Conservation (phyloP, 441 rosid genomes). For the Euphorbia neoarborescens region DNA sequence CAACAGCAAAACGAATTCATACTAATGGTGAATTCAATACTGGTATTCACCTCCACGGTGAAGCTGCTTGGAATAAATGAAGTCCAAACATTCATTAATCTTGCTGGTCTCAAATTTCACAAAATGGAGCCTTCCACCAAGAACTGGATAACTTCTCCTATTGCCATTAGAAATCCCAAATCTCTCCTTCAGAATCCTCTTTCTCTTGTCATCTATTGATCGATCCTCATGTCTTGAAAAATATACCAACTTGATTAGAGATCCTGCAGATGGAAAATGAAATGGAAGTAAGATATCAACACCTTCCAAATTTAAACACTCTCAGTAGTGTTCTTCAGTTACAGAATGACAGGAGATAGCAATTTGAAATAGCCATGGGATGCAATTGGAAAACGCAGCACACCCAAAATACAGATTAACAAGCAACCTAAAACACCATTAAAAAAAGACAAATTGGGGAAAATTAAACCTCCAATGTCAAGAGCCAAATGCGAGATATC, state of each 20-base stretch:
- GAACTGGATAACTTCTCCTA: slow-evolving; percentile 86
- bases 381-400: neutral
- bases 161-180: slow-evolving; percentile 63
- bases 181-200: slow-evolving; percentile 63
- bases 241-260: slow-evolving; percentile 88
- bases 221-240: slow-evolving; percentile 89
- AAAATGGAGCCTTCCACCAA: slow-evolving; percentile 97
- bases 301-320: neutral
- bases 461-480: slow-evolving; percentile 83
- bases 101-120: slow-evolving; percentile 94
- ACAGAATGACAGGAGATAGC: neutral
- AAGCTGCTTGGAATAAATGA: slow-evolving; percentile 90
- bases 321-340: neutral
- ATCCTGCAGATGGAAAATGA: slow-evolving; percentile 44
- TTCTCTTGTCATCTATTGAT: slow-evolving; percentile 53
- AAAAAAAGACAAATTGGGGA: slow-evolving; percentile 7
- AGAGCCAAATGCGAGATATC: slow-evolving; percentile 92
- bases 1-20: slow-evolving; percentile 10
- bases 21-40: slow-evolving; percentile 7
- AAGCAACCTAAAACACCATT: neutral
- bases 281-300: neutral
- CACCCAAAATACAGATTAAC: slow-evolving; percentile 1
- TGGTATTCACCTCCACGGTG: slow-evolving; percentile 53
- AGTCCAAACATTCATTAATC: slow-evolving; percentile 84
- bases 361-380: slow-evolving; percentile 1